Base-by-base conservation (phyloP, 2,329 filamentous ascomycete species). In the Claviceps fusiformis region DNA sequence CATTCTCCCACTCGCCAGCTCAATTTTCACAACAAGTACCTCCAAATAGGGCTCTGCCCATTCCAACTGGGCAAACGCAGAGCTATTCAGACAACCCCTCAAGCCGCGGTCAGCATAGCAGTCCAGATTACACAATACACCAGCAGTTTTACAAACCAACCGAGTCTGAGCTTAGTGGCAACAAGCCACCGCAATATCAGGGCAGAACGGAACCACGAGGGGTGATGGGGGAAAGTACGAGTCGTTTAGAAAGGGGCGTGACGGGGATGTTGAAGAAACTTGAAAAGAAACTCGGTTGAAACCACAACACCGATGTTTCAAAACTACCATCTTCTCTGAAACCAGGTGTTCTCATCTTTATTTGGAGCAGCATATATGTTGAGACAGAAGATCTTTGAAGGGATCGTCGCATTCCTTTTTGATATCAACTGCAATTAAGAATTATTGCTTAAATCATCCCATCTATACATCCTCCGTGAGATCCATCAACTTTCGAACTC, bases 221-320 rank as follows among this genome's bases (percentile, higher is more conserved):
- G 7, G 80, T 76, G 64, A 68, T 89, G 35, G 85, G 87, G 62
- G 79, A 83, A 65, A 78, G 80, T 57, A 81, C 85, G 0, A 82
- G 80, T 33, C 76, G 80, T 62, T 62, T 89, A 39, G 86, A 90
- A 71, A 82, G 82, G 67, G 83, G 85, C 1, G 79, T 89, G 5
- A 79, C 81, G 33, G 81, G 83, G 7, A 84, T 89, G 74, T 68
- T 90, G 60, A 89, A 85, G 77, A 88, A 84, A 71, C 77, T 90
- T 68, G 86, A 90, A 72, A 89, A 87, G 80, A 86, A 82, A 65
- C 83, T 85, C 70, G 77, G 75, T 0, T 82, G 67, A 52, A 29
- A 8, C 27, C 29, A 39, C 19, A 45, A 45, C 5, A 24, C 41
- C 19, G 17, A 24, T 44, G 2, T n/a, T 3, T 50, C 15, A 47